phyloP scores from a whole-genome alignment of 345 rosid species.

The Tarenaya hassleriana region DNA sequence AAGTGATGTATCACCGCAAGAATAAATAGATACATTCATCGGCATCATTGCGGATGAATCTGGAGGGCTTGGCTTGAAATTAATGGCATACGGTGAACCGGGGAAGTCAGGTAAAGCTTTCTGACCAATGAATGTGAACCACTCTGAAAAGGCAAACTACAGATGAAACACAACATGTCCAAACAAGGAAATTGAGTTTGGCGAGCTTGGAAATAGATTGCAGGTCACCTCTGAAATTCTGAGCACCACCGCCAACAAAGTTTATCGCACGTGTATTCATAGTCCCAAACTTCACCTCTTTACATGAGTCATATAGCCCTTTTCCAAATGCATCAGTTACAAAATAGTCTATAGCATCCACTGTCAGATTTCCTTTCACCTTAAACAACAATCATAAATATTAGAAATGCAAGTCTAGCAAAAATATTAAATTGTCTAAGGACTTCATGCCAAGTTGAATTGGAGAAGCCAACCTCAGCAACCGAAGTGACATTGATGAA shows the following conservation, averaged over 20 bases:
- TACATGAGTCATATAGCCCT: constrained; percentile 81
- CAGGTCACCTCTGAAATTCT: constrained; percentile 63
- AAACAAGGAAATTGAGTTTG: constrained; percentile 16
- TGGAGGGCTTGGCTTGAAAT: constrained; percentile 48
- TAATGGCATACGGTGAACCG: constrained; percentile 89
- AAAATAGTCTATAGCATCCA: constrained; percentile 74
- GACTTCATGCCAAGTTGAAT: constrained; percentile 4
- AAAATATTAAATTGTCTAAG: constrained; percentile 7
- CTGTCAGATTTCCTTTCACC: constrained; percentile 79
- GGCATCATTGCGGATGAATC: constrained; percentile 58
- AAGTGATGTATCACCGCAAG: constrained; percentile 79
- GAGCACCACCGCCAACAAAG: constrained; percentile 92
- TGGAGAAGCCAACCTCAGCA: not conserved
- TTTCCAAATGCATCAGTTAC: constrained; percentile 72
- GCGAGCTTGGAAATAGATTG: constrained; percentile 17
- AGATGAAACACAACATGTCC: constrained; percentile 14
- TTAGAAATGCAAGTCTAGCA: constrained; percentile 17
- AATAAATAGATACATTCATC: constrained; percentile 75
- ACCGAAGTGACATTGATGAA: too few relatives aligned
- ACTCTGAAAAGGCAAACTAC: constrained; percentile 44
- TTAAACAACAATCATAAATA: constrained; percentile 26
- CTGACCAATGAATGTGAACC: constrained; percentile 89
- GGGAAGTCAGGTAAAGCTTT: constrained; percentile 64
- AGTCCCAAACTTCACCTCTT: constrained; percentile 95
- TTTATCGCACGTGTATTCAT: constrained; percentile 91